Percentiles rank a stretch among this genome's conserved stretches.
Evolutionary conservation across 2,329 filamentous ascomycete genomes (phyloP).

Genomic region (Fusarium lateritium): DNA sequence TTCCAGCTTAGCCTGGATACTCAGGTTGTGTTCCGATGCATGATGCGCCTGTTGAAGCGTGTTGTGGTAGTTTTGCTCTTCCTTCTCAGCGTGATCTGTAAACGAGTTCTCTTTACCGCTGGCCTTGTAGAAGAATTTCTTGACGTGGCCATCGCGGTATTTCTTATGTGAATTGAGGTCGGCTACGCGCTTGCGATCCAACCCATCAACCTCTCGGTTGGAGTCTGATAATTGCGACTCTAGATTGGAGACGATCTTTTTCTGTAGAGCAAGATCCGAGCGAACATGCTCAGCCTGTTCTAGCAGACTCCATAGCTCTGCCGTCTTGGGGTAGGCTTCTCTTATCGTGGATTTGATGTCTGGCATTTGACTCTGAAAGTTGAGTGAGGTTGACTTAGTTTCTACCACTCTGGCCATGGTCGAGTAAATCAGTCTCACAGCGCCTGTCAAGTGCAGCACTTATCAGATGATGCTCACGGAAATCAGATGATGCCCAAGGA

Average conservation of each 20-base stretch:
- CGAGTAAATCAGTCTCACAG: not conserved
- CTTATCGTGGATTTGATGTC: constrained; percentile 56
- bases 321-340: constrained; percentile 58
- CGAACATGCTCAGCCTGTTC: constrained; percentile 65
- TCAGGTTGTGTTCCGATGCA: constrained; percentile 59
- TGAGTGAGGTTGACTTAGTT: constrained; percentile 18
- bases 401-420: constrained; percentile 22
- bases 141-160: constrained; percentile 67
- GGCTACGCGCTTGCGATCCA: constrained; percentile 60
- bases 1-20: constrained; percentile 57
- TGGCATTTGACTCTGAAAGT: constrained; percentile 41
- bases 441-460: not conserved
- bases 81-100: constrained; percentile 63
- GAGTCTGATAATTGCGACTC: constrained; percentile 57
- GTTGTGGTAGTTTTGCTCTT: constrained; percentile 69
- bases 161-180: constrained; percentile 67
- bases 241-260: constrained; percentile 62
- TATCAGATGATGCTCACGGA: constrained; percentile 26
- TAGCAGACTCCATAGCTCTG: constrained; percentile 62
- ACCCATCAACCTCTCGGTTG: constrained; percentile 55
- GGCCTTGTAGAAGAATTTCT: constrained; percentile 66
- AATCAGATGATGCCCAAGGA: constrained; percentile 27
- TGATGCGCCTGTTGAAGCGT: constrained; percentile 64
- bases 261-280: constrained; percentile 62
- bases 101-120: constrained; percentile 60